Evolutionary conservation across 1,139 yeast genomes (phyloP), one percentile per base, ranked within the genome.

Genomic region (Diutina ranongensis): DNA sequence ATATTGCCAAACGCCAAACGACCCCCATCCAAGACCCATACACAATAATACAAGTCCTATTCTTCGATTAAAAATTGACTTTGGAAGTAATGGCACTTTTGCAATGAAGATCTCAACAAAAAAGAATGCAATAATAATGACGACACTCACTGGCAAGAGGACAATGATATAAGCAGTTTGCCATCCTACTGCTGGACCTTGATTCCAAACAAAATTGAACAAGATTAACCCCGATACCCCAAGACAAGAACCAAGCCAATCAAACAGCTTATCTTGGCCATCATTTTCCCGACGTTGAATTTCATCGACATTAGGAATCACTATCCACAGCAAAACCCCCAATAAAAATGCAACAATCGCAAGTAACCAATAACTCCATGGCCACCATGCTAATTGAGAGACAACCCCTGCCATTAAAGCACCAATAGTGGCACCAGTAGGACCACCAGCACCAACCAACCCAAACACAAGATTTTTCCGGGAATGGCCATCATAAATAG

Each of bases 101-200:
- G 61, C 64, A 16, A 55, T 52, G 19, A 51, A 52, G 28, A 58
- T 45, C 50, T 68, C 72, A 19, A 59, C 50, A 25, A 54, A 48
- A 51, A 68, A 67, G 49, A 68, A 68, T 2, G 50, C 58, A 2
- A 56, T 52, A 1, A 74, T 50, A 3, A 66, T 54, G 1, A 65
- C 20, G 0, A 74, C 57, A 0, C 79, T 66, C 3, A 75, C 50
- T 2, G 74, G 56, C 40, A 75, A 54, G 13, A 76, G 54, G 0
- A 61, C 74, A 12, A 75, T 67, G 35, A 75, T 63, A 51, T 75
- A 76, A 1, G 72, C 62, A 20, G 61, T 48, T 20, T 55, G 49
- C 80, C 80, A 76, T 2, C 80, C 77, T 2, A 71, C 74, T 27
- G 67, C 69, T 0, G 85, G 82, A 8, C 79, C 84, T 53, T 79